A percentile compares a stretch with the other conserved stretches of the same genome.
Evolutionary conservation across 345 rosid genomes (phyloP).

Genomic region (Citrus australasica): DNA sequence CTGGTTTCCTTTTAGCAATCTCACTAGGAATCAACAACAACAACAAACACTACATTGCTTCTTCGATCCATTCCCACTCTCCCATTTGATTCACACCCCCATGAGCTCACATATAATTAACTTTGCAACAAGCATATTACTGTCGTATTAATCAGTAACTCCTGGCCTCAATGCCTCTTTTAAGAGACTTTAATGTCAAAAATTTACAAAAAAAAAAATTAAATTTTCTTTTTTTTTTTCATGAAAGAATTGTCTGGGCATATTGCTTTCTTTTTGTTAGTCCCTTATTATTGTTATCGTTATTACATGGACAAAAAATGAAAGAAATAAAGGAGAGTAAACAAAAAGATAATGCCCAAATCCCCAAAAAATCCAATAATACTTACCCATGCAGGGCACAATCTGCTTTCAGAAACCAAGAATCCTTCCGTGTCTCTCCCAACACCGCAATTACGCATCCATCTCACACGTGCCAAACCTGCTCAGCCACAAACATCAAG

Average conservation of each 20-base stretch:
- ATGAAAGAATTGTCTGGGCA: too few relatives aligned
- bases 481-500: conserved; percentile 18
- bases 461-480: conserved; percentile 37
- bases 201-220: too few relatives aligned
- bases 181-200: too few relatives aligned
- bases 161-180: too few relatives aligned
- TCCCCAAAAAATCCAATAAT: background rate
- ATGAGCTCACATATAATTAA: conserved; percentile 12
- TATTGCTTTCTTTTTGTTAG: too few relatives aligned
- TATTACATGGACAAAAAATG: background rate
- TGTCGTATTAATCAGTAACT: too few relatives aligned
- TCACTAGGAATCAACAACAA: conserved; percentile 16
- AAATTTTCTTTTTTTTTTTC: too few relatives aligned
- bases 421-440: conserved; percentile 70
- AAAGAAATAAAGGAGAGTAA: background rate
- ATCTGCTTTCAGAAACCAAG: conserved; percentile 64
- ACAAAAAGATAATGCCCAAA: background rate
- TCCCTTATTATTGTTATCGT: background rate
- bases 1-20: conserved; percentile 33
- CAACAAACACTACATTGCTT: background rate
- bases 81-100: background rate
- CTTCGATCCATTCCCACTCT: too few relatives aligned
- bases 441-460: conserved; percentile 38
- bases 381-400: conserved; percentile 46
- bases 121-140: too few relatives aligned